Evolutionary conservation across 2,329 filamentous ascomycete genomes (phyloP).

Genomic region (Cladosporium sp.): DNA sequence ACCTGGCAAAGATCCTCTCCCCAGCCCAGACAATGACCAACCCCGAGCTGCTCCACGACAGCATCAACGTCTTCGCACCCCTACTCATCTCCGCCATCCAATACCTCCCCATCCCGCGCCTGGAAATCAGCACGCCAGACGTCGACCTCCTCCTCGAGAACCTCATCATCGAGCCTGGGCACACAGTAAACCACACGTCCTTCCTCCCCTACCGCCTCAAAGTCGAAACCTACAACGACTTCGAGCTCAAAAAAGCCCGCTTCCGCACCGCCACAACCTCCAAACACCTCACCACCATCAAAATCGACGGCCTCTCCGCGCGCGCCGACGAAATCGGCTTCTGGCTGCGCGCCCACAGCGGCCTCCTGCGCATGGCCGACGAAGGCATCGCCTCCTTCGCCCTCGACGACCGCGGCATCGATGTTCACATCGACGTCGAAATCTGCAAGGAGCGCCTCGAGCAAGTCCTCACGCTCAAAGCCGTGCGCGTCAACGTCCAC

Average conservation of each 20-base stretch:
- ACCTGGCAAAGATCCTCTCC: slow-evolving; percentile 65
- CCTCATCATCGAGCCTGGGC: slow-evolving; percentile 80
- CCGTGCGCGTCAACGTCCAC: slow-evolving; percentile 76
- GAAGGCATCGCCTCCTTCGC: slow-evolving; percentile 81
- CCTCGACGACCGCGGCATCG: slow-evolving; percentile 80
- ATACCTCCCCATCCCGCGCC: slow-evolving; percentile 79
- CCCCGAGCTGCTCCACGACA: slow-evolving; percentile 67
- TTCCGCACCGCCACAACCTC: slow-evolving; percentile 65
- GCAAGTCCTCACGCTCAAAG: slow-evolving; percentile 70
- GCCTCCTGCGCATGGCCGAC: slow-evolving; percentile 69
- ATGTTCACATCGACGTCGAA: slow-evolving; percentile 79
- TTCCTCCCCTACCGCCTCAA: slow-evolving; percentile 83
- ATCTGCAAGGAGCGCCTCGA: slow-evolving; percentile 73
- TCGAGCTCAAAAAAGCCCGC: slow-evolving; percentile 76
- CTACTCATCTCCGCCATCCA: slow-evolving; percentile 72
- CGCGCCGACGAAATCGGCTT: slow-evolving; percentile 85
- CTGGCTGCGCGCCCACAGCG: slow-evolving; percentile 75
- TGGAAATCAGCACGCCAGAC: slow-evolving; percentile 80
- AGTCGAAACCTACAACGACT: slow-evolving; percentile 76
- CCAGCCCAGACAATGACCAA: slow-evolving; percentile 61
- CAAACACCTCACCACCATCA: slow-evolving; percentile 66
- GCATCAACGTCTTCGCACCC: slow-evolving; percentile 75
- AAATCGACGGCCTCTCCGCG: slow-evolving; percentile 75
- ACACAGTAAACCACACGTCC: slow-evolving; percentile 76
- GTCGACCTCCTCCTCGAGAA: slow-evolving; percentile 87